phyloP scores from a whole-genome alignment of 2,329 filamentous ascomycete species.

The Epichloe sylvatica region DNA sequence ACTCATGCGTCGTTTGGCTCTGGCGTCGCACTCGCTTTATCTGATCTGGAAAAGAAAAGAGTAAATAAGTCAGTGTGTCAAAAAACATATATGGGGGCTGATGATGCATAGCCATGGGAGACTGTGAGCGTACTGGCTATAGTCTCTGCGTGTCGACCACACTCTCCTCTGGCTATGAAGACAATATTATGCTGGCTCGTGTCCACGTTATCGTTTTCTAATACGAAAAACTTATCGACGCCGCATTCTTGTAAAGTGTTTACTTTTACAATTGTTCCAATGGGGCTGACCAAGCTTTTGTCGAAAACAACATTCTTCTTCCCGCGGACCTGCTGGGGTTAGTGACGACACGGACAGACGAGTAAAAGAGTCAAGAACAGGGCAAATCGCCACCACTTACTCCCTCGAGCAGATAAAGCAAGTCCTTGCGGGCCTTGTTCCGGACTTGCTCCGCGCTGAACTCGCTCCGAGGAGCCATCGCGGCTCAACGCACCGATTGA shows the following conservation, averaged over 20 bases:
- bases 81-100: background rate
- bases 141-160: conserved; percentile 64
- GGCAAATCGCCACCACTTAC: conserved; percentile 47
- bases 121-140: conserved; percentile 62
- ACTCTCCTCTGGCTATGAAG: conserved; percentile 85
- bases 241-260: conserved; percentile 93
- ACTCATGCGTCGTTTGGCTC: conserved; percentile 83
- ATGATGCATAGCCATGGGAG: background rate
- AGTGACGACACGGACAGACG: conserved; percentile 10
- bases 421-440: conserved; percentile 72
- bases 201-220: conserved; percentile 92
- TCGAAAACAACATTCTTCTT: conserved; percentile 98
- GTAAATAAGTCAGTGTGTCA: conserved; percentile 14
- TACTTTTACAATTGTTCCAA: conserved; percentile 88
- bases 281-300: conserved; percentile 72
- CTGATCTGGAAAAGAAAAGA: conserved; percentile 48
- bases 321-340: conserved; percentile 61
- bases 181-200: conserved; percentile 89
- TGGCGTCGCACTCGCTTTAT: conserved; percentile 81
- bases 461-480: conserved; percentile 54
- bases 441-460: conserved; percentile 66
- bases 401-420: conserved; percentile 82
- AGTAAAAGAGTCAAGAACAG: conserved; percentile 12
- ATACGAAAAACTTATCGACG: conserved; percentile 91
- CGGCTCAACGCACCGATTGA: conserved; percentile 28